Evolutionary conservation across 106 monocot species (phyloP).

Genomic region (Phalaenopsis equestris): DNA sequence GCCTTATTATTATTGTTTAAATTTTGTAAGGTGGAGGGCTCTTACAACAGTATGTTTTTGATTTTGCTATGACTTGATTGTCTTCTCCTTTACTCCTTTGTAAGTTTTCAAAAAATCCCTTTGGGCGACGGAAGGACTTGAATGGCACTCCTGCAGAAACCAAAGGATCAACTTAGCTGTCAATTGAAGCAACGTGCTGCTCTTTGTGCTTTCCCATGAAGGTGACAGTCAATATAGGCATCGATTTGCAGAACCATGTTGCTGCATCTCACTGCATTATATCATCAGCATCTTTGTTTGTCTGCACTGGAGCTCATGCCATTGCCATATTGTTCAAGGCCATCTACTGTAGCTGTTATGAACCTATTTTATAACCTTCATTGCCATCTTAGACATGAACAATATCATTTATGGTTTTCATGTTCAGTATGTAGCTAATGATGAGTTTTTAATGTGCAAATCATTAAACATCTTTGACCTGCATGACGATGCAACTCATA

Average conservation of each 20-base stretch:
- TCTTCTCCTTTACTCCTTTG: slow-evolving; percentile 32
- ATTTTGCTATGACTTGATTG: neutral
- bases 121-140: slow-evolving; percentile 82
- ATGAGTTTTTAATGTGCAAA: neutral
- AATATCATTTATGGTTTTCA: neutral
- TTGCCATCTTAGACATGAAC: slow-evolving; percentile 20
- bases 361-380: slow-evolving; percentile 13
- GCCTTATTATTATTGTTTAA: neutral
- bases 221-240: slow-evolving; percentile 15
- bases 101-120: slow-evolving; percentile 90
- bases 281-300: slow-evolving; percentile 38
- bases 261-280: slow-evolving; percentile 33
- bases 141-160: slow-evolving; percentile 21
- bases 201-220: slow-evolving; percentile 21
- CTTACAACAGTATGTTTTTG: neutral
- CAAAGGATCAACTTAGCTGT: slow-evolving; percentile 50
- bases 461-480: neutral
- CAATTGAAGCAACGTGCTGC: slow-evolving; percentile 18
- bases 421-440: neutral
- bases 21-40: neutral
- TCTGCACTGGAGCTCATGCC: slow-evolving; percentile 32
- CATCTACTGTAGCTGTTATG: slow-evolving; percentile 11
- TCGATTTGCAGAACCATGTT: slow-evolving; percentile 36
- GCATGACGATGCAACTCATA: neutral
- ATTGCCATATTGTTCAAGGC: slow-evolving; percentile 24